A percentile compares a stretch with the other conserved stretches of the same genome.
Conservation (phyloP, 805 yeast species). For the Saturnispora kantuleensis region DNA sequence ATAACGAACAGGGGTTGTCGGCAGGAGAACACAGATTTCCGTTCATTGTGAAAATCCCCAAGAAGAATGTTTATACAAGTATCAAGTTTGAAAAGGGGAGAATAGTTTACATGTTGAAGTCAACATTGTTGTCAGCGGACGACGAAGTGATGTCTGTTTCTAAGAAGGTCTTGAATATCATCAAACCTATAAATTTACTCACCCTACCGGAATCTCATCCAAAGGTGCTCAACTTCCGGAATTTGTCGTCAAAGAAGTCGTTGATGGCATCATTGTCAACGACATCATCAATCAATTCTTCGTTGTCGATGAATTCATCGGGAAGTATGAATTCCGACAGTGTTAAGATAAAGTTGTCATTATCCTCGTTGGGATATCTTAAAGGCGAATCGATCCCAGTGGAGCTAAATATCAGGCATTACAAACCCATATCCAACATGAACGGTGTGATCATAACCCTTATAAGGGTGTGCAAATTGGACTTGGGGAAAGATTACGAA, state of each 20-base stretch:
- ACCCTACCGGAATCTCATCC: conserved; percentile 57
- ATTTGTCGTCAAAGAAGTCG: conserved; percentile 26
- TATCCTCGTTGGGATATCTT: conserved; percentile 59
- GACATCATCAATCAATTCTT: conserved; percentile 30
- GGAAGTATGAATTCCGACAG: conserved; percentile 10
- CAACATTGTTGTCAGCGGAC: conserved; percentile 9
- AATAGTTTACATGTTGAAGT: conserved; percentile 50
- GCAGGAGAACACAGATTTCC: conserved; percentile 87
- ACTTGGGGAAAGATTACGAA: conserved; percentile 47
- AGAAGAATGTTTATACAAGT: conserved; percentile 59
- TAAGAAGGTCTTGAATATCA: conserved; percentile 48
- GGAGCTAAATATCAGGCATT: conserved; percentile 55
- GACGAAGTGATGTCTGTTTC: conserved; percentile 31
- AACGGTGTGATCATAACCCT: conserved; percentile 72
- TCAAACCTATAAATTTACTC: conserved; percentile 69
- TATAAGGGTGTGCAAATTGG: conserved; percentile 68
- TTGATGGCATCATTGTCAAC: conserved; percentile 25
- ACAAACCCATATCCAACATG: conserved; percentile 57
- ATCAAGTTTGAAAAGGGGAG: conserved; percentile 82
- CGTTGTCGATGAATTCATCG: conserved; percentile 22
- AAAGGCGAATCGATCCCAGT: conserved; percentile 77
- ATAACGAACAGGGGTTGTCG: conserved; percentile 30
- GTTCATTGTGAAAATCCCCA: conserved; percentile 73
- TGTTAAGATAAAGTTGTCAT: conserved; percentile 30
- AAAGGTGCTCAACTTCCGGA: conserved; percentile 52